Base-by-base conservation (phyloP, 2,329 filamentous ascomycete species). In the Colletotrichum eremochloae region DNA sequence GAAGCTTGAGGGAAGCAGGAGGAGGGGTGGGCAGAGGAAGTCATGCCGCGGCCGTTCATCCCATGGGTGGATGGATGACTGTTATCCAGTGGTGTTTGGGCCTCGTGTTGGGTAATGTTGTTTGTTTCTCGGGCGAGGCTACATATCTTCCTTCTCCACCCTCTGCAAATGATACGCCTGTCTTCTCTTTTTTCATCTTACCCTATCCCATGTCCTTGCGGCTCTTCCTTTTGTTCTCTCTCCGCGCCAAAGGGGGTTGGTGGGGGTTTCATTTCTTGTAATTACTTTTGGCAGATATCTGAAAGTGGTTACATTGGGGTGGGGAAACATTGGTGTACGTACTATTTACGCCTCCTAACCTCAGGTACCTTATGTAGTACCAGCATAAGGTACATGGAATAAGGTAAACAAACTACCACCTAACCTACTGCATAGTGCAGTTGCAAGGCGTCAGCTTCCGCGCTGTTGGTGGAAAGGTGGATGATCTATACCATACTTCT, bases 391-490 rank as follows among this genome's bases (percentile, higher is more conserved):
- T 24, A 36, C 36, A 36, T 36, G 9, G 7, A 36, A 6, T 36
- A 36, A n/a, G 46, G 9, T 14, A 12, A 24, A 24, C 24, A 24
- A 24, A 2, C 12, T 52, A 29, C 5, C 12, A 40, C 38, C 12
- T 40, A 40, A 11, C 18, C 18, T 6, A 15, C 11, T 7, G 15
- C 29, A 33, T 2, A 18, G 15, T 36, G 18, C 69, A 36, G 36
- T 68, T 63, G 52, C 53, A 58, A 58, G 57, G 58, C 52, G 36
- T 44, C 50, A 38, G 58, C 68, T 71, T 68, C 68, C 15, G 64
- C 48, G 56, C 36, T 68, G 66, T 72, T 72, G 69, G 66, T 72
- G 48, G 66, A 42, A 44, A 55, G 31, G 70, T 72, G 55, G 66
- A 58, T 63, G 60, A 69, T 65, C 66, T 65, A 61, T 69, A 33